A percentile compares a stretch with the other conserved stretches of the same genome.
Evolutionary conservation across 495 filamentous ascomycete genomes (phyloP).

Genomic region (Penicillium argentinense): DNA sequence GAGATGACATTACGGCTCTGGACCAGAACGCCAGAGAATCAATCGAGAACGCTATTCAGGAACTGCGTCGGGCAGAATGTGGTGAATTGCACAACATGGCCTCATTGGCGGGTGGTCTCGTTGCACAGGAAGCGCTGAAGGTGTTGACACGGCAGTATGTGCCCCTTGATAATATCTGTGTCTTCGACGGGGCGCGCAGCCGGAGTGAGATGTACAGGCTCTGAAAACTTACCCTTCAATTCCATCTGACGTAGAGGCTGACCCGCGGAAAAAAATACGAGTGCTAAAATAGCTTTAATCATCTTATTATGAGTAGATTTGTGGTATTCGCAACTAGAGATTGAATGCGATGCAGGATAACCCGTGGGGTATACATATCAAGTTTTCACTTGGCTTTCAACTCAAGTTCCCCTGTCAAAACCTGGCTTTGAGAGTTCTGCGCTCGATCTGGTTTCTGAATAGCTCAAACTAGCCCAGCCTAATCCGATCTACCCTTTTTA

Average conservation of each 20-base stretch:
- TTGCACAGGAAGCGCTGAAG: slow-evolving; percentile 95
- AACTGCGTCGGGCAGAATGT: slow-evolving; percentile 74
- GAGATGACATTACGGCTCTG: slow-evolving; percentile 48
- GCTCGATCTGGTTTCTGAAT: no score
- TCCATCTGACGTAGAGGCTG: not conserved
- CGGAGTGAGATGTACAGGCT: slow-evolving; percentile 64
- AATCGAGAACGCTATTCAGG: slow-evolving; percentile 55
- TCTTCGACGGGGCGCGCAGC: slow-evolving; percentile 88
- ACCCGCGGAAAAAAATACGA: no score
- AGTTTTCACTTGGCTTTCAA: no score
- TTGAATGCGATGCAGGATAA: not conserved
- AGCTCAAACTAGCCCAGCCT: no score
- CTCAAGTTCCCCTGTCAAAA: no score
- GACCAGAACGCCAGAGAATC: slow-evolving; percentile 36
- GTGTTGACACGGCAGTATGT: slow-evolving; percentile 95
- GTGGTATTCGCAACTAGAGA: not conserved
- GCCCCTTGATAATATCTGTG: slow-evolving; percentile 87
- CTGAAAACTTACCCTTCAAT: slow-evolving; percentile 11
- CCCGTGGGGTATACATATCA: no score
- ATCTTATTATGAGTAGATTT: slow-evolving; percentile 10
- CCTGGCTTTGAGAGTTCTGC: no score
- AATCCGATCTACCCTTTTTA: no score
- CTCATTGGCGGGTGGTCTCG: slow-evolving; percentile 85
- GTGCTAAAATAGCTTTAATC: not conserved
- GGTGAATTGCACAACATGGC: slow-evolving; percentile 94